phyloP scores from a whole-genome alignment of 2,329 filamentous ascomycete species.

The Zymoseptoria pseudotritici region DNA sequence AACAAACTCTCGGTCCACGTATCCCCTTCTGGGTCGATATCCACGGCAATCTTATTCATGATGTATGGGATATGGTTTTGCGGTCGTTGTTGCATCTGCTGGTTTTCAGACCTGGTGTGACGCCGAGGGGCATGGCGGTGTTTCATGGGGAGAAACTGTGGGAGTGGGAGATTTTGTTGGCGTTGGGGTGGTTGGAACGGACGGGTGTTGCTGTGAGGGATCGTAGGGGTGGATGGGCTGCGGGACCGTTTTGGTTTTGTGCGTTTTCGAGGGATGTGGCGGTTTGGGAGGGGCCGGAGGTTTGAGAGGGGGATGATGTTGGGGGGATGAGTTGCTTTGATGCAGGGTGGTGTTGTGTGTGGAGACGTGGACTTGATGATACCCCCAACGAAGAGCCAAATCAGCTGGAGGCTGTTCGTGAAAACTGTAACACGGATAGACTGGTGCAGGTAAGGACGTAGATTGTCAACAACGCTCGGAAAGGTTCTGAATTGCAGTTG shows the following conservation, averaged over 20 bases:
- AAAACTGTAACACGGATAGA: too few species aligned
- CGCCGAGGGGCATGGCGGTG: constrained; percentile 45
- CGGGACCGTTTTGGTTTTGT: constrained; percentile 63
- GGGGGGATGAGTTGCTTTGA: too few species aligned
- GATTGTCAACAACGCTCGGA: too few species aligned
- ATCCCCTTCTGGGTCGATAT: constrained; percentile 69
- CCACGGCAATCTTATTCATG: constrained; percentile 51
- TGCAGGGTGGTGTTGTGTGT: not conserved
- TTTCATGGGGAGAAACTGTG: constrained; percentile 54
- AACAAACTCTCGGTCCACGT: constrained; percentile 21
- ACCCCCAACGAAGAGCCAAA: too few species aligned
- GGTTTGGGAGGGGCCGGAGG: constrained; percentile 16
- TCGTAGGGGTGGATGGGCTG: constrained; percentile 34
- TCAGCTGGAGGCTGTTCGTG: too few species aligned
- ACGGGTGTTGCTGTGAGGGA: constrained; percentile 44
- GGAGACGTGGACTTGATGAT: not conserved
- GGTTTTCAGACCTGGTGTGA: constrained; percentile 54
- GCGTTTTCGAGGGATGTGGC: constrained; percentile 30
- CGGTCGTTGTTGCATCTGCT: constrained; percentile 56
- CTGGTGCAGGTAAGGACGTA: too few species aligned
- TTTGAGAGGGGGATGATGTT: not conserved
- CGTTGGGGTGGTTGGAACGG: constrained; percentile 52
- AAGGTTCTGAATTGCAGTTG: too few species aligned
- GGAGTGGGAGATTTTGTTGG: constrained; percentile 53
- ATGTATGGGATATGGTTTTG: constrained; percentile 58